Evolutionary conservation across 805 yeast genomes (phyloP).

Genomic region (Tetrapisispora nanseiensis): DNA sequence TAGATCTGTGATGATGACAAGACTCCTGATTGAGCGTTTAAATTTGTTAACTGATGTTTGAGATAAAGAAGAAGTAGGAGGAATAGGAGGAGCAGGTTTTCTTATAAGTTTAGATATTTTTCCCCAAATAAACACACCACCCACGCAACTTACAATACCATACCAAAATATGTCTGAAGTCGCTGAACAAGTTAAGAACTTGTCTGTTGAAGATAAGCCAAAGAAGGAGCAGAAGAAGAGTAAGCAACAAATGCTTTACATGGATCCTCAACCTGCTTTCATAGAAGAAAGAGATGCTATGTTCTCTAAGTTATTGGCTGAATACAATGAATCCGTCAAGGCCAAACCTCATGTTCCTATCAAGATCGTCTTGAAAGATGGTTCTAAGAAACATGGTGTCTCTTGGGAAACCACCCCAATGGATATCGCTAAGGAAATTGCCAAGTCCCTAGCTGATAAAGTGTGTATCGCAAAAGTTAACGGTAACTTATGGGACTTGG

Average conservation of each 20-base stretch:
- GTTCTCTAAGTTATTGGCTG: slow-evolving; percentile 70
- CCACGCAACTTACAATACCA: neutral
- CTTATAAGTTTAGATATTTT: too few species aligned
- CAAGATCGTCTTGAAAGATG: slow-evolving; percentile 79
- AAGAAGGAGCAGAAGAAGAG: slow-evolving; percentile 31
- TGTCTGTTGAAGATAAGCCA: slow-evolving; percentile 31
- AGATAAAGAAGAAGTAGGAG: too few species aligned
- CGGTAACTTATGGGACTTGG: slow-evolving; percentile 89
- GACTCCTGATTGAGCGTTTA: too few species aligned
- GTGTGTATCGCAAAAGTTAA: slow-evolving; percentile 86
- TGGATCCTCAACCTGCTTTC: slow-evolving; percentile 78
- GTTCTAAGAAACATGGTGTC: slow-evolving; percentile 63
- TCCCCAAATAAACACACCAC: too few species aligned
- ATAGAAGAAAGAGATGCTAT: slow-evolving; percentile 68
- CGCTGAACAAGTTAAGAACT: slow-evolving; percentile 34
- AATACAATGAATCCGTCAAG: slow-evolving; percentile 65
- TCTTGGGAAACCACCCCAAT: slow-evolving; percentile 88
- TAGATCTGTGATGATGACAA: too few species aligned
- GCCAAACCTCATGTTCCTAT: slow-evolving; percentile 53
- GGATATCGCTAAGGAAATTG: slow-evolving; percentile 72
- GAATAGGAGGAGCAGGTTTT: too few species aligned
- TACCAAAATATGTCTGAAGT: slow-evolving; percentile 13
- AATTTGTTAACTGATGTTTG: too few species aligned
- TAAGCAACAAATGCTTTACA: slow-evolving; percentile 37
- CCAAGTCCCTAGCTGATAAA: slow-evolving; percentile 81